Percentiles rank a stretch among this genome's conserved stretches.
These are phyloP conservation scores for Pythium aquatile DNA, from an alignment of 352 stramenopile species.

Conservation along the genomic window DNA sequence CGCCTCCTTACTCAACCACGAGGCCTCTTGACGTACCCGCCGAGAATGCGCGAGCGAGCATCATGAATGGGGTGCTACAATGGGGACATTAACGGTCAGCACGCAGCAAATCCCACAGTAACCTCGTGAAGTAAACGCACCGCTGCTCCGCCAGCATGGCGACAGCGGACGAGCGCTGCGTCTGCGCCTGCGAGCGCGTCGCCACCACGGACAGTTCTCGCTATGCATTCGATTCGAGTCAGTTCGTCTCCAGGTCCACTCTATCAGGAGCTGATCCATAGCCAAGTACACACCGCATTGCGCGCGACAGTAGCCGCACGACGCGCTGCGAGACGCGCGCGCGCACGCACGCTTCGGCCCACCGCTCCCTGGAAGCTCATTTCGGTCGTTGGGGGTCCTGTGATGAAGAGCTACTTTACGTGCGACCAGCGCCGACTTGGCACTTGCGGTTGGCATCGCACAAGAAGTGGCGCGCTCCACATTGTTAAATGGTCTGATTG, in stretches of 20 bases:
- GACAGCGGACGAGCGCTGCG: conserved; percentile 14
- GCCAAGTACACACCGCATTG: conserved; percentile 21
- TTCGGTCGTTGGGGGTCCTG: neutral
- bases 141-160: conserved; percentile 12
- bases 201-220: conserved; percentile 11
- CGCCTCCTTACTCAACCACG: neutral
- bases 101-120: neutral
- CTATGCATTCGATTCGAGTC: neutral
- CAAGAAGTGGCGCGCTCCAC: conserved; percentile 22
- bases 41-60: conserved; percentile 42
- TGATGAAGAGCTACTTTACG: conserved; percentile 3
- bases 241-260: conserved; percentile 2
- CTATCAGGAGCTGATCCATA: neutral
- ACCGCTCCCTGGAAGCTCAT: conserved; percentile 62
- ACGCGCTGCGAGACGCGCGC: conserved; percentile 36
- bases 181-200: conserved; percentile 12
- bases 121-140: neutral
- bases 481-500: conserved; percentile 4
- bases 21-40: conserved; percentile 30
- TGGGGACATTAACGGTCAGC: conserved; percentile 25
- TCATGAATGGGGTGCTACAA: conserved; percentile 23
- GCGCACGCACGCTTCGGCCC: conserved; percentile 34
- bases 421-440: neutral
- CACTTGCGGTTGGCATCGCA: conserved; percentile 8
- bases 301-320: conserved; percentile 15